phyloP scores from a whole-genome alignment of 2,329 filamentous ascomycete species.

The Claviceps purpurea region DNA sequence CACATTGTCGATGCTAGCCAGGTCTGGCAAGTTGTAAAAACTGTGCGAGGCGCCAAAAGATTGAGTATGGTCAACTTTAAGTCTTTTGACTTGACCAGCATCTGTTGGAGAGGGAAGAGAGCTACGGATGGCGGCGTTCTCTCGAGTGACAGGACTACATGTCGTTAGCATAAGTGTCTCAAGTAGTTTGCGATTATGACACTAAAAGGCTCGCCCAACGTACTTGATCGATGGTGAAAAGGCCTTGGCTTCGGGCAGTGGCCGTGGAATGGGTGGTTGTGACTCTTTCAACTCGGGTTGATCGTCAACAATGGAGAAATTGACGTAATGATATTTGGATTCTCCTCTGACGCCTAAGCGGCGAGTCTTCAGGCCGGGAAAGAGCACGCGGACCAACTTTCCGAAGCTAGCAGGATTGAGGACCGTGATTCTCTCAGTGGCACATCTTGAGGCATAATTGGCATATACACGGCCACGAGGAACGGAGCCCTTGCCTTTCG shows the following conservation, averaged over 20 bases:
- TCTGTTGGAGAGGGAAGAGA: constrained; percentile 17
- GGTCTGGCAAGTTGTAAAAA: constrained; percentile 46
- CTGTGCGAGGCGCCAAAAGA: constrained; percentile 24
- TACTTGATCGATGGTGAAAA: constrained; percentile 39
- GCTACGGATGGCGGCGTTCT: constrained; percentile 13
- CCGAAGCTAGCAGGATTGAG: constrained; percentile 96
- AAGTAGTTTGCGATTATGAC: not conserved
- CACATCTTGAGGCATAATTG: constrained; percentile 86
- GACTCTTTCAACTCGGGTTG: constrained; percentile 34
- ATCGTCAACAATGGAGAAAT: constrained; percentile 48
- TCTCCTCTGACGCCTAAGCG: constrained; percentile 86
- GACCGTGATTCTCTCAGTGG: constrained; percentile 84
- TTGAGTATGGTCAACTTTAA: constrained; percentile 3
- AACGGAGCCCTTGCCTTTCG: constrained; percentile 69
- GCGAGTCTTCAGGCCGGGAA: constrained; percentile 86
- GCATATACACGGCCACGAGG: constrained; percentile 89
- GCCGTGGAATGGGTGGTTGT: constrained; percentile 30
- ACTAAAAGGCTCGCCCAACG: constrained; percentile 9
- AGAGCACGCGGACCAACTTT: constrained; percentile 91
- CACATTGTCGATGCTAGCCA: constrained; percentile 44
- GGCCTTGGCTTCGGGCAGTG: constrained; percentile 33
- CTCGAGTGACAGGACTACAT: constrained; percentile 19
- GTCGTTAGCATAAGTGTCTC: constrained; percentile 9
- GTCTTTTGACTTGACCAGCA: constrained; percentile 11
- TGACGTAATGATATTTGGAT: constrained; percentile 94